These are phyloP conservation scores for Saccharomycopsis oosterbeekiorum DNA, from an alignment of 805 yeast genomes.

Conservation along the genomic window DNA sequence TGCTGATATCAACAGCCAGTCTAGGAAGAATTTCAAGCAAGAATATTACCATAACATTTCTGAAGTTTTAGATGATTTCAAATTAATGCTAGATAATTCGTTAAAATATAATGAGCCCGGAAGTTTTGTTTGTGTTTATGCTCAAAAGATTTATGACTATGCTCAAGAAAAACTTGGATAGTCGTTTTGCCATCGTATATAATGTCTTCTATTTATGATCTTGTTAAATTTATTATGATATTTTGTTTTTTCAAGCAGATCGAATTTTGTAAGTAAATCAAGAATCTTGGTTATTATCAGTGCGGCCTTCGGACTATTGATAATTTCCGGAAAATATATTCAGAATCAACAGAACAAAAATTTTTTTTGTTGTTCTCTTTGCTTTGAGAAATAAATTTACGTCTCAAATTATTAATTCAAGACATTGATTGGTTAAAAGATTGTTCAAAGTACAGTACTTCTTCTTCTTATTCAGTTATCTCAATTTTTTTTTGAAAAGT, in stretches of 20 bases:
- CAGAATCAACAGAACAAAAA: not conserved
- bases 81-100: slow-evolving; percentile 58
- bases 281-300: not conserved
- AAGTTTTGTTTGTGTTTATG: slow-evolving; percentile 53
- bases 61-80: slow-evolving; percentile 41
- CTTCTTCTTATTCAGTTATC: not conserved
- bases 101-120: slow-evolving; percentile 59
- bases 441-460: too few species aligned
- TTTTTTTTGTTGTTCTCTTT: not conserved
- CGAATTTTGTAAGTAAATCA: too few species aligned
- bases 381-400: not conserved
- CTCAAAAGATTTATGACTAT: slow-evolving; percentile 33
- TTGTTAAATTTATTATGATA: too few species aligned
- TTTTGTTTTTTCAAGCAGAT: too few species aligned
- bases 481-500: not conserved
- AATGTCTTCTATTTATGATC: not conserved
- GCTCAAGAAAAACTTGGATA: slow-evolving; percentile 25
- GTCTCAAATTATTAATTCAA: not conserved
- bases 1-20: not conserved
- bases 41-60: slow-evolving; percentile 30
- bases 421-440: not conserved
- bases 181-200: not conserved
- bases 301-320: not conserved
- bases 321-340: not conserved
- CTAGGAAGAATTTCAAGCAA: slow-evolving; percentile 28